A percentile compares a stretch with the other conserved stretches of the same genome.
Evolutionary conservation across 1,284 basidiomycete species (phyloP).

Genomic region (Rhodotorula sp.): DNA sequence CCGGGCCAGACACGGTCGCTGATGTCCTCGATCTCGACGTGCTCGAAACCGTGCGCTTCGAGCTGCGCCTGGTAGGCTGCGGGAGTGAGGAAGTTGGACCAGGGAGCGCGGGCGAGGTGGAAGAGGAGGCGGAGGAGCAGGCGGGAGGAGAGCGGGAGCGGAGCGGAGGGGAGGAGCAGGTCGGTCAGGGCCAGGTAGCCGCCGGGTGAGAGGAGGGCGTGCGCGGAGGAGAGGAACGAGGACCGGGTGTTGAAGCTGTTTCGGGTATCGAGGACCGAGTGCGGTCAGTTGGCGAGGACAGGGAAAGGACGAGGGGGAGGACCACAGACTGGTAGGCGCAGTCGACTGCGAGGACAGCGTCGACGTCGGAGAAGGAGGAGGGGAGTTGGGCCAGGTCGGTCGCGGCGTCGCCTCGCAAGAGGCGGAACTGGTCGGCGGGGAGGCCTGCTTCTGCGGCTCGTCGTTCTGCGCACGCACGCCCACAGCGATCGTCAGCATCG

Average conservation of each 20-base stretch:
- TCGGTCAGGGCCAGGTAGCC: conserved; percentile 17
- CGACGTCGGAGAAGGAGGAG: not conserved
- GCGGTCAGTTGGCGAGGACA: too few relatives aligned
- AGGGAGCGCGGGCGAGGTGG: conserved; percentile 16
- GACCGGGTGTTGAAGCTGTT: conserved; percentile 24
- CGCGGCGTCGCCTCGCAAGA: conserved; percentile 20
- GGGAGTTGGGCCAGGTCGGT: not conserved
- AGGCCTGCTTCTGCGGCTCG: not conserved
- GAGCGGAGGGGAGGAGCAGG: conserved; percentile 10
- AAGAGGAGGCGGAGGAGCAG: conserved; percentile 27
- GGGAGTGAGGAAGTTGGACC: conserved; percentile 9
- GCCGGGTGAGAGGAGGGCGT: not conserved
- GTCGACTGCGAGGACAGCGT: conserved; percentile 20
- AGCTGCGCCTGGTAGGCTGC: not conserved
- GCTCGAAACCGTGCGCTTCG: conserved; percentile 3
- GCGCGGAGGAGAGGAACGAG: conserved; percentile 6
- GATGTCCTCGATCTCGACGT: conserved; percentile 17
- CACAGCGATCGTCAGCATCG: not conserved
- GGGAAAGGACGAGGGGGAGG: too few relatives aligned
- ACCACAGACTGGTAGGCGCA: conserved; percentile 24
- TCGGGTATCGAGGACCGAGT: too few relatives aligned
- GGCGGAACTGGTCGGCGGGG: not conserved
- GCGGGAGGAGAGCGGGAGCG: not conserved
- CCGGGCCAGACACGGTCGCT: conserved; percentile 20
- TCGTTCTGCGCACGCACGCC: not conserved